Evolutionary conservation across 2,329 filamentous ascomycete species (phyloP).

Genomic region (Cladophialophora bantiana): DNA sequence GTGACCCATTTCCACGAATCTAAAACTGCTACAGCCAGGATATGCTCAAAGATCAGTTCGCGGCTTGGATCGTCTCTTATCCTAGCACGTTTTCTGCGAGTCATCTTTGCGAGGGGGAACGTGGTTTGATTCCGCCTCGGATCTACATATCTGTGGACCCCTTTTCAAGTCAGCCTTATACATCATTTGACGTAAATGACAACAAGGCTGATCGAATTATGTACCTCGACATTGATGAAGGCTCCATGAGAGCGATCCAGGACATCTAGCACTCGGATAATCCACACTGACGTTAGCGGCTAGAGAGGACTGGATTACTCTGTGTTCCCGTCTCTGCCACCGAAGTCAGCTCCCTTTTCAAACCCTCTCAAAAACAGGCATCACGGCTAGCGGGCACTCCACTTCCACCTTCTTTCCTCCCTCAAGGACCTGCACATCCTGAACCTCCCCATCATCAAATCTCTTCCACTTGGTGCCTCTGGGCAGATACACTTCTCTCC

Average conservation of each 20-base stretch:
- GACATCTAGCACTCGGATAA: too few relatives aligned
- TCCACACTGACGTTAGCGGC: too few relatives aligned
- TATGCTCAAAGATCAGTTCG: too few relatives aligned
- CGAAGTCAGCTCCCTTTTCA: slow-evolving; percentile 56
- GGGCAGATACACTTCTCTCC: slow-evolving; percentile 62
- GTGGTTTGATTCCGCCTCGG: too few relatives aligned
- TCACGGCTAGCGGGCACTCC: slow-evolving; percentile 54
- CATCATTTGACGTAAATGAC: not conserved
- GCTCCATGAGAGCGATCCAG: too few relatives aligned
- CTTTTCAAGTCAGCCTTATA: slow-evolving; percentile 8
- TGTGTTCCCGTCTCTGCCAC: slow-evolving; percentile 48
- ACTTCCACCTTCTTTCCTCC: slow-evolving; percentile 53
- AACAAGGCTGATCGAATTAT: too few relatives aligned
- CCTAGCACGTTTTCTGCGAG: too few relatives aligned
- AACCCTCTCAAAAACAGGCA: slow-evolving; percentile 55
- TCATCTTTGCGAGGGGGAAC: too few relatives aligned
- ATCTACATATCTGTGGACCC: not conserved
- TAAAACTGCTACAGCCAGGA: too few relatives aligned
- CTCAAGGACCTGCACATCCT: slow-evolving; percentile 46
- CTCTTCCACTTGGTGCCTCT: slow-evolving; percentile 54
- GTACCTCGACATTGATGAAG: too few relatives aligned
- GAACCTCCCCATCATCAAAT: slow-evolving; percentile 36
- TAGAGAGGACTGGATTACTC: not conserved
- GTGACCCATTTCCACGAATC: too few relatives aligned
- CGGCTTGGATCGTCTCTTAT: too few relatives aligned